Base-by-base conservation (phyloP, 2,329 filamentous ascomycete genomes). In the Diaporthe sp. region DNA sequence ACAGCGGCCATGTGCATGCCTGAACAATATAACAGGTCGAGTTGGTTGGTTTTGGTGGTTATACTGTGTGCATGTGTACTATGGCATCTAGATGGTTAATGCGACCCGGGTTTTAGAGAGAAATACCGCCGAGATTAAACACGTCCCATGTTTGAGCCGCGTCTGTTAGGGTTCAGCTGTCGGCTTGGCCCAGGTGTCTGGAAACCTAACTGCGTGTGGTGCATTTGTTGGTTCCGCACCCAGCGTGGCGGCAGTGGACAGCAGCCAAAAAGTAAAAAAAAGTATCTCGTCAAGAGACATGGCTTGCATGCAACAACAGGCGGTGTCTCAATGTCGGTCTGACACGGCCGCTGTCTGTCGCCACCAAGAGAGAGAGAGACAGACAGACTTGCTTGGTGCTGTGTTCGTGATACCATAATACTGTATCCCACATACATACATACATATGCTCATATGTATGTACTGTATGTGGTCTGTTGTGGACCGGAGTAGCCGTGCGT, bases 121-220 rank as follows among this genome's bases (percentile, higher is more conserved):
- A 38, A 60, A 71, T 71, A 52, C 68, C 68, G 40, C 68, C 54
- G 68, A 71, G 54, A 71, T 57, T 71, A 50, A 47, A 50, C 55
- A 47, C 33, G 33, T 57, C 42, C 45, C 45, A 57, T 50, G 42
- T 60, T 61, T 71, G 69, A 68, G 64, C 64, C 64, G 64, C 64
- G 69, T 60, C 25, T 33, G 38, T 60, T 60, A 40, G 40, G 54
- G 68, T 50, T 58, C 68, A 50, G 68, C 68, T 71, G 64, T 52
- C 45, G 64, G 64, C 64, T 67, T 67, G 64, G 64, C 64, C 64
- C 64, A 68, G 47, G 47, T 40, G 54, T n/a, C 52, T 47, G 50
- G 67, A 45, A 47, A 58, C 38, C 67, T 35, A 58, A 47, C 25
- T 17, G 35, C 15, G 54, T 22, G 30, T 33, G 54, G 54, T 35